A percentile compares a stretch with the other conserved stretches of the same genome.
These are phyloP conservation scores for Imleria badia DNA, from an alignment of 768 basidiomycete species.

Conservation along the genomic window DNA sequence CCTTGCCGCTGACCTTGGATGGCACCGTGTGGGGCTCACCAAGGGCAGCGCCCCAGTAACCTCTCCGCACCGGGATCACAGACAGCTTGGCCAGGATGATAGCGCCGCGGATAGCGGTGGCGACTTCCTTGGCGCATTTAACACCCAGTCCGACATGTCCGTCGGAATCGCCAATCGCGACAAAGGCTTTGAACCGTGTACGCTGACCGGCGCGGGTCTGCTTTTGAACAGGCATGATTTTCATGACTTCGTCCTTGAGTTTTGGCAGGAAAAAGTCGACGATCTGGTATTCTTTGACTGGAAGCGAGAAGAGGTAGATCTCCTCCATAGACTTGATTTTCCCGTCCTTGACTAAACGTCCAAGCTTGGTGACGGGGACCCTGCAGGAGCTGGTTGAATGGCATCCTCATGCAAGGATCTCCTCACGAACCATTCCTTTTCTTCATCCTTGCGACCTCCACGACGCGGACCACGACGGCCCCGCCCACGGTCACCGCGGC, in stretches of 20 bases:
- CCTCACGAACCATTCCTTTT: slow-evolving; percentile 91
- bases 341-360: slow-evolving; percentile 98
- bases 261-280: slow-evolving; percentile 99
- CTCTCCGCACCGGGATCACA: slow-evolving; percentile 96
- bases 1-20: slow-evolving; percentile 97
- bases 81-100: slow-evolving; percentile 99
- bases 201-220: slow-evolving; percentile 99
- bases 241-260: slow-evolving; percentile 99
- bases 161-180: slow-evolving; percentile 98
- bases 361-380: slow-evolving; percentile 98
- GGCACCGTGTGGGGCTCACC: slow-evolving; percentile 99
- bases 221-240: slow-evolving; percentile 99
- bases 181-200: slow-evolving; percentile 99
- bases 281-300: slow-evolving; percentile 99
- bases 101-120: slow-evolving; percentile 98
- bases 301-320: slow-evolving; percentile 99
- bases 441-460: slow-evolving; percentile 98
- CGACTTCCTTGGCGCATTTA: slow-evolving; percentile 99
- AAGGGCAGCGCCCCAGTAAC: slow-evolving; percentile 99
- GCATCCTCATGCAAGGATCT: not conserved
- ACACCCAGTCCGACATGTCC: slow-evolving; percentile 99
- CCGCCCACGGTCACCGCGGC: slow-evolving; percentile 66
- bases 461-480: slow-evolving; percentile 83
- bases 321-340: slow-evolving; percentile 99
- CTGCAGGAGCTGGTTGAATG: slow-evolving; percentile 39